These are phyloP conservation scores for Whalleya microplaca DNA, from an alignment of 2,329 filamentous ascomycete genomes.

Conservation along the genomic window DNA sequence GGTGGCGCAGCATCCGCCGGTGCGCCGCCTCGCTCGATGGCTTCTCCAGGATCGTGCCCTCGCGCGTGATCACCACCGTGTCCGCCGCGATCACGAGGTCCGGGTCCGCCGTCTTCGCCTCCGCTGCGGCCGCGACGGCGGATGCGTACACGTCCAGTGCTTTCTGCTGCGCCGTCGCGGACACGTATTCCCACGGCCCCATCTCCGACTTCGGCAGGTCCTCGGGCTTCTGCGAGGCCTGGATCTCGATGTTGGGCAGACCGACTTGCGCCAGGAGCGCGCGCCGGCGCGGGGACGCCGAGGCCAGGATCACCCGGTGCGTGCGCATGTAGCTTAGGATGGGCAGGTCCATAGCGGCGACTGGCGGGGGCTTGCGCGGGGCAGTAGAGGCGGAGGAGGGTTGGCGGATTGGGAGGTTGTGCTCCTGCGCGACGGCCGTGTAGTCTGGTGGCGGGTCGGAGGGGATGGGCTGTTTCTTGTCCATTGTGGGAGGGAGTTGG, in stretches of 20 bases:
- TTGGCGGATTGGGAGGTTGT: conserved; percentile 32
- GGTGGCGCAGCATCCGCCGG: conserved; percentile 76
- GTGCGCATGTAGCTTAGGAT: conserved; percentile 75
- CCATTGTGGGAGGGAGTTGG: conserved; percentile 24
- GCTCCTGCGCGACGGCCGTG: conserved; percentile 45
- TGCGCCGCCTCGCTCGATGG: conserved; percentile 82
- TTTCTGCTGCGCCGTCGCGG: conserved; percentile 84
- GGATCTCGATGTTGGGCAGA: conserved; percentile 79
- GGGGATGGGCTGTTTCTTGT: conserved; percentile 27
- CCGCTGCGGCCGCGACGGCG: conserved; percentile 35
- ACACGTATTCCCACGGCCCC: conserved; percentile 87
- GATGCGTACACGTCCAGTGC: conserved; percentile 70
- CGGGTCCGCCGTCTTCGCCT: conserved; percentile 62
- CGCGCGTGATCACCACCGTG: conserved; percentile 79
- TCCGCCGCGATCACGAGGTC: conserved; percentile 88
- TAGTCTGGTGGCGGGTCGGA: conserved; percentile 52
- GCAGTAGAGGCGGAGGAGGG: conserved; percentile 1
- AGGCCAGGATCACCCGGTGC: conserved; percentile 87
- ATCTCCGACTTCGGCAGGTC: conserved; percentile 77
- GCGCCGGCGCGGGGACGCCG: conserved; percentile 81
- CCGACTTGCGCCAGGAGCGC: conserved; percentile 84
- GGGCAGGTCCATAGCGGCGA: conserved; percentile 74
- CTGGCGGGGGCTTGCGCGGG: conserved; percentile 17
- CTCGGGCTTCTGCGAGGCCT: conserved; percentile 82
- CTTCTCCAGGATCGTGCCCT: conserved; percentile 87